Percentiles rank a stretch among this genome's conserved stretches.
These are phyloP conservation scores for Colletotrichum lini DNA, from an alignment of 2,329 filamentous ascomycete genomes.

Conservation along the genomic window DNA sequence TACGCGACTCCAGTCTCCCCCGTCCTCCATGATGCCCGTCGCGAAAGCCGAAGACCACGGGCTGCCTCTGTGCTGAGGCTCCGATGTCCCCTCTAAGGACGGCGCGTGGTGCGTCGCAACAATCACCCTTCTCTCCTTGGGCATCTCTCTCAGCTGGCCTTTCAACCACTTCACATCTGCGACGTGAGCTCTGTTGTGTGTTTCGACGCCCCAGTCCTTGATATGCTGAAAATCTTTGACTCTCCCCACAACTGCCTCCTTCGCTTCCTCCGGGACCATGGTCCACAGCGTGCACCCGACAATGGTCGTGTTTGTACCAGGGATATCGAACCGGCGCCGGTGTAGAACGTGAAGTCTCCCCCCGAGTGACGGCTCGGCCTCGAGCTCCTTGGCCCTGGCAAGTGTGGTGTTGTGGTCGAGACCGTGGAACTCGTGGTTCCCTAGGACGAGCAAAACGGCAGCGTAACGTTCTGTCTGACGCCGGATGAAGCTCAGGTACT, in stretches of 20 bases:
- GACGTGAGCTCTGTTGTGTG: conserved; percentile 64
- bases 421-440: conserved; percentile 70
- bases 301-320: conserved; percentile 61
- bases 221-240: conserved; percentile 70
- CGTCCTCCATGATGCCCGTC: conserved; percentile 59
- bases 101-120: conserved; percentile 73
- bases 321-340: conserved; percentile 56
- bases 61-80: conserved; percentile 62
- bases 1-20: conserved; percentile 52
- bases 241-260: conserved; percentile 56
- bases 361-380: conserved; percentile 54
- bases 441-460: conserved; percentile 63
- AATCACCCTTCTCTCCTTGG: conserved; percentile 53
- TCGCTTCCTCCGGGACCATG: conserved; percentile 57
- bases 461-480: conserved; percentile 58
- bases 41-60: conserved; percentile 66
- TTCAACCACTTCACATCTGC: conserved; percentile 66
- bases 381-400: conserved; percentile 53
- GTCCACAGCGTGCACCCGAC: conserved; percentile 74
- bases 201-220: conserved; percentile 62
- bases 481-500: conserved; percentile 60
- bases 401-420: conserved; percentile 56
- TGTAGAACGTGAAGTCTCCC: conserved; percentile 61
- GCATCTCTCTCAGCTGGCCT: background rate
- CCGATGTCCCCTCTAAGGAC: conserved; percentile 62